Base-by-base conservation (phyloP, 768 basidiomycete genomes). In the Pisolithus sp. region DNA sequence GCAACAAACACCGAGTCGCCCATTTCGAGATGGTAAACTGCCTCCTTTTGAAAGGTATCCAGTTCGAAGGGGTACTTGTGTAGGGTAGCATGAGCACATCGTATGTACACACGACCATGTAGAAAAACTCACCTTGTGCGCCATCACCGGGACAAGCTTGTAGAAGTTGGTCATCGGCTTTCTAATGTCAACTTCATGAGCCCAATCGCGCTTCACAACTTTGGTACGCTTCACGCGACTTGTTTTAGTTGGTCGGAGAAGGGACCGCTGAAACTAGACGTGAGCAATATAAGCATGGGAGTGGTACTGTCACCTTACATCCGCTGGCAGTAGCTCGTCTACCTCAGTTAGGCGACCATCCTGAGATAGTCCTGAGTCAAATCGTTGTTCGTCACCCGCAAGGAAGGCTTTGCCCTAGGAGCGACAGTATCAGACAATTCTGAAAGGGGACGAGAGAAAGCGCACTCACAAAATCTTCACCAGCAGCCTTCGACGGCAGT, bases 1-100 rank as follows among this genome's bases (percentile, higher is more conserved):
- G 96, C 96, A n/a, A 99, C 94, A 65, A 99, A 99, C 17, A 99
- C 95, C 12, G 93, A 95, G 58, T 99, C 91, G 8, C 94, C 96
- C 76, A 89, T 83, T 68, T 99, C 96, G 17, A 99, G 77, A 68
- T 96, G 93, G 68, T 96, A 96, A 7, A 98, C 91, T 1, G 96
- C 96, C 66, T 98, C 93, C 67, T 97, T 98, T 68, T 99, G 96
- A 73, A 98, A 99, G 0, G 86, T 94, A 68, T 99, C 96, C 28
- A 99, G 78, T 64, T 96, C 92, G 69, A 99, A 99, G n/a, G 96
- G 94, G 70, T 97, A 99, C 93, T 92, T 46, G n/a, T 3, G 24
- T n/a, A 44, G 31, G 46, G 36, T 49, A 34, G 30, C 40, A 23
- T 50, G 41, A 26, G 36, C 42, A 28, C 10, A 20, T n/a, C 17